Evolutionary conservation across 306 rosid species (phyloP), one percentile per base, ranked within the genome.

Genomic region (Gastrolobium bilobum): DNA sequence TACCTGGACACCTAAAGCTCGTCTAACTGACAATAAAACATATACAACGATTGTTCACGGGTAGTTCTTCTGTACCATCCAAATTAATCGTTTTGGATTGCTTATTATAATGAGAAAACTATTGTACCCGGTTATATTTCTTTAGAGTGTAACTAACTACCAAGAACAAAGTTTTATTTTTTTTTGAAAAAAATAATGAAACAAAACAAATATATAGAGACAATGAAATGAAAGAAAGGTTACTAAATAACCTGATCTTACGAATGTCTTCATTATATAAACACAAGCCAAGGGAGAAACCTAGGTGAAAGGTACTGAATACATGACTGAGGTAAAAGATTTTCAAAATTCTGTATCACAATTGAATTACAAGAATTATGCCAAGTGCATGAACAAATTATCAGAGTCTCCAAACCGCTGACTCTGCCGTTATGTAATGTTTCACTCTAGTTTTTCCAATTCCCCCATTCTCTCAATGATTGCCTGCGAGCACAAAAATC

Each of bases 391-490:
- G 35, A n/a, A 52, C 63, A 83, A 39, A 66, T 65, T 66, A 65
- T 59, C 37, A 46, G 26, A 71, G 53, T 77, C 82, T 76, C 76
- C 87, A 79, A 79, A 51, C 51, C 20, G 13, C 64, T 31, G 44
- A 20, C 53, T 50, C 43, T 37, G 51, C 57, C 1, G 11, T 42
- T 37, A 56, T 10, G 42, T 39, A 9, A 59, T 4, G 35, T 60
- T 35, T 86, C 81, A 86, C 61, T 86, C 89, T 3, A 86, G 81
- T 83, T 86, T 86, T 80, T 86, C 89, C 68, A 86, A 83, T 54
- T 86, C 89, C 68, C 87, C 89, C 89, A 86, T 86, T 26, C 89
- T 86, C 74, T 83, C 89, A 66, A 86, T 86, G 83, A 86, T 83
- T 7, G 89, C 89, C 89, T 86, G 87, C 83, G 13, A 80, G 34